Conservation (phyloP, 352 stramenopile genomes). For the Pythium chondricola region DNA sequence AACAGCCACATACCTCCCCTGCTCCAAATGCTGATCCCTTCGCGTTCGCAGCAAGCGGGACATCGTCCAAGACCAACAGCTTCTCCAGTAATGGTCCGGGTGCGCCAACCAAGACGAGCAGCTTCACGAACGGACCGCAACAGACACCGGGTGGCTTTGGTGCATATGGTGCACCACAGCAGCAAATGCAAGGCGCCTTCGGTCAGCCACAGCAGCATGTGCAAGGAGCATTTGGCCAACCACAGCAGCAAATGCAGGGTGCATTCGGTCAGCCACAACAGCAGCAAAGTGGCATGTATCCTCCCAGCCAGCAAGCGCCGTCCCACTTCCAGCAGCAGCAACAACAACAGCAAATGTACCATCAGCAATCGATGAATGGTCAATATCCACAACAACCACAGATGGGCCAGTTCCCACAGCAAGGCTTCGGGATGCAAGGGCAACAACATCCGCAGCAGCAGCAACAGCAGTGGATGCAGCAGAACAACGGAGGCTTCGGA, state of each 20-base stretch:
- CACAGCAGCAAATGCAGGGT: no score
- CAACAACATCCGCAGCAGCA: conserved; percentile 23
- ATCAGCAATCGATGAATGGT: conserved; percentile 20
- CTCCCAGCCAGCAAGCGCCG: conserved; percentile 11
- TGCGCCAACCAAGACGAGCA: conserved; percentile 17
- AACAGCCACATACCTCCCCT: background rate
- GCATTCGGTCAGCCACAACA: conserved; percentile 4
- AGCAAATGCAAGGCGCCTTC: no score
- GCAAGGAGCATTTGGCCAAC: conserved; percentile 10
- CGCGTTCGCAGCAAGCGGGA: conserved; percentile 27
- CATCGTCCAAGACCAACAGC: conserved; percentile 20
- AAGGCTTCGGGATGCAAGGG: conserved; percentile 9
- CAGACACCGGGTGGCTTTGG: conserved; percentile 18
- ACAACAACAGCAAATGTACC: conserved; percentile 28
- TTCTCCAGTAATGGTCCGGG: conserved; percentile 12
- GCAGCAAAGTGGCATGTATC: background rate
- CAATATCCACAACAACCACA: conserved; percentile 17
- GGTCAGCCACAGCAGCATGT: no score
- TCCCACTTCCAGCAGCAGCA: conserved; percentile 19
- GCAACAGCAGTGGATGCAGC: conserved; percentile 28
- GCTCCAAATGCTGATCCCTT: conserved; percentile 36
- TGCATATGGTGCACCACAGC: no score
- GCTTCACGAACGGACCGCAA: conserved; percentile 8
- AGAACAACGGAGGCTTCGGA: conserved; percentile 5
- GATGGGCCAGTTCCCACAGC: conserved; percentile 8